Percentiles rank a stretch among this genome's conserved stretches.
phyloP scores from a whole-genome alignment of 768 basidiomycete species.

The Hericium erinaceus region DNA sequence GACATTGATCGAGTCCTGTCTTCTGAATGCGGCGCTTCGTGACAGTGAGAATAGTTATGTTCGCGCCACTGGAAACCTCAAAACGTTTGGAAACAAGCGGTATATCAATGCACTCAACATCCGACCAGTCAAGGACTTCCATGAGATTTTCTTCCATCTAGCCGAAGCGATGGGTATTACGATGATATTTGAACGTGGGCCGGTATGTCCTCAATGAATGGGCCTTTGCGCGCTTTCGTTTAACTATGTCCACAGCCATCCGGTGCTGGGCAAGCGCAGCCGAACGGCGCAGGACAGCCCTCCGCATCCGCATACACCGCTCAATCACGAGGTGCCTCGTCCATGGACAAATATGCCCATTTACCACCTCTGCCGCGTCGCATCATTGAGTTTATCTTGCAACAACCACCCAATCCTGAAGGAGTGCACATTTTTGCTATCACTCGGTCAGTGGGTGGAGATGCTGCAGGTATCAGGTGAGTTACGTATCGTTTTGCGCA shows the following conservation, averaged over 20 bases:
- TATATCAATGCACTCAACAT: constrained; percentile 77
- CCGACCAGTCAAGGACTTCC: constrained; percentile 53
- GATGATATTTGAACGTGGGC: constrained; percentile 56
- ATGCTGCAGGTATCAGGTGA: constrained; percentile 48
- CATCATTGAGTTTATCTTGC: constrained; percentile 58
- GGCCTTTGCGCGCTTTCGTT: neutral
- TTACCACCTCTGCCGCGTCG: constrained; percentile 50
- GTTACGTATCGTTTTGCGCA: constrained; percentile 2
- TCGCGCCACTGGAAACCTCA: constrained; percentile 73
- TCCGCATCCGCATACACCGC: constrained; percentile 26
- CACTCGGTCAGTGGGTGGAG: constrained; percentile 50
- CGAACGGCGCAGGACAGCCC: neutral
- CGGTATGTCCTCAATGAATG: constrained; percentile 27
- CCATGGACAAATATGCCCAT: constrained; percentile 27
- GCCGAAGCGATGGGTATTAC: constrained; percentile 66
- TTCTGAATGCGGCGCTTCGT: neutral
- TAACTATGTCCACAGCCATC: constrained; percentile 14
- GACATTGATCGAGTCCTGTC: neutral
- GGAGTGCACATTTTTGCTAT: constrained; percentile 72
- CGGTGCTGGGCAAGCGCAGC: constrained; percentile 8
- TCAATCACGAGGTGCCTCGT: constrained; percentile 13
- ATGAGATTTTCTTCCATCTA: constrained; percentile 78
- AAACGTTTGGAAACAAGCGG: constrained; percentile 71
- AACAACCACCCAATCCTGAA: constrained; percentile 39
- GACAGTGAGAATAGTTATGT: constrained; percentile 69